Conservation (phyloP, 345 rosid species). For the Populus ilicifolia region DNA sequence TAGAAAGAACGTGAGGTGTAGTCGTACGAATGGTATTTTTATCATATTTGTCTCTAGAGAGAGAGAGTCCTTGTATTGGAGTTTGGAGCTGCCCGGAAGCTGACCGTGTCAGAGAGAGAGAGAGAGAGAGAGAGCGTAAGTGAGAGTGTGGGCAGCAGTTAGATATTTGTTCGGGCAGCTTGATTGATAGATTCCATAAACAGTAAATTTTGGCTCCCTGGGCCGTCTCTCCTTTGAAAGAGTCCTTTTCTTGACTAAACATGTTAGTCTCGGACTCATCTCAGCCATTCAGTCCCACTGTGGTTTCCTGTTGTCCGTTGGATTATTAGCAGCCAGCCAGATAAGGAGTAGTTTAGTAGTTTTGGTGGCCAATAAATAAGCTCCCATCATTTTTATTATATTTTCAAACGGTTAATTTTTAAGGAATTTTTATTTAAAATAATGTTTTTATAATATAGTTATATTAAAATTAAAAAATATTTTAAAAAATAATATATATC, state of each 20-base stretch:
- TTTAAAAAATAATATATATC: no score
- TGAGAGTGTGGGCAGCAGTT: constrained; percentile 17
- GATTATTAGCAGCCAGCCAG: not conserved
- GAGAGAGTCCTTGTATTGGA: constrained; percentile 28
- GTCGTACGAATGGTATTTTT: not conserved
- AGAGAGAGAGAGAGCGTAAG: no score
- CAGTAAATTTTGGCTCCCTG: not conserved
- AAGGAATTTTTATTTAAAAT: no score
- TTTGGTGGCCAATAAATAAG: not conserved
- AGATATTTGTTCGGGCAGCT: constrained; percentile 30
- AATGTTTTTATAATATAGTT: no score
- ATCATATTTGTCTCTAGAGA: constrained; percentile 3
- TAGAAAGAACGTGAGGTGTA: not conserved
- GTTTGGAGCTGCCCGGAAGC: constrained; percentile 47
- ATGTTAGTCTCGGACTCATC: not conserved
- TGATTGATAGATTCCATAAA: constrained; percentile 11
- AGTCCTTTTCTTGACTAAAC: not conserved
- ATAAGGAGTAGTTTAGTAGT: not conserved
- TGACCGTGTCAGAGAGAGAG: constrained; percentile 19
- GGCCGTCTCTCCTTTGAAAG: not conserved
- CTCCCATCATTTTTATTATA: no score
- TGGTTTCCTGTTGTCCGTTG: not conserved
- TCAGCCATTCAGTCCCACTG: constrained; percentile 5
- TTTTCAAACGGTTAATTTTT: no score
- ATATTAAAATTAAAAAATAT: no score